Base-by-base conservation (phyloP, 2,329 filamentous ascomycete species). In the Pestalotiopsis sp. region DNA sequence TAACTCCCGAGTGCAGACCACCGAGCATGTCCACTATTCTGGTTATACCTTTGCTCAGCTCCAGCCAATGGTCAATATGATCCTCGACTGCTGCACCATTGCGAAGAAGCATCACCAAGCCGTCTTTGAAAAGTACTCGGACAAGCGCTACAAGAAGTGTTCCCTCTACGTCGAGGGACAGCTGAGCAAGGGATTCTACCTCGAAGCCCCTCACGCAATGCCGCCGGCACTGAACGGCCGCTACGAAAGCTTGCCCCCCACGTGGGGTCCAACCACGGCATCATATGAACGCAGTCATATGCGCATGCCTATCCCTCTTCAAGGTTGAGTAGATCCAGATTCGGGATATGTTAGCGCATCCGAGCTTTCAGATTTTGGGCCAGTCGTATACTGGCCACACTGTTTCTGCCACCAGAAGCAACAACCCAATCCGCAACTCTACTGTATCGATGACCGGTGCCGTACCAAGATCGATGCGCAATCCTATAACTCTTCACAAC, bases 11-110 rank as follows among this genome's bases (percentile, higher is more conserved):
- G 61, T 67, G 5, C 72, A 97, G 94, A 91, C 92, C 69, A 89
- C 90, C 71, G 89, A 91, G 20, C 96, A 99, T 78, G 91, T 96
- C 45, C 91, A 97, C 82, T 98, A 97, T 82, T 97, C 95, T 45
- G 93, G 93, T 66, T 98, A 99, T 83, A 97, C 95, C 2, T 94
- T 92, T 83, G 83, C 85, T 60, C 96, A 99, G 80, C 85, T 99
- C 68, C 90, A 91, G 75, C 91, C 92, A 2, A 83, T 98, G 49
- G 87, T 98, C 61, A 85, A 86, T 14, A 90, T 93, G 79, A 90
- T 99, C 72, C 83, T 97, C 64, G 94, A 97, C 74, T 98, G 95
- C 83, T 97, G 94, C 81, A 90, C 93, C 70, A 87, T 91, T 68
- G 92, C 94, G 6, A 86, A 87, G 71, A 90, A 91, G 75, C 96